Base-by-base conservation (phyloP, 352 stramenopile species). In the Phytophthora hybrid region DNA sequence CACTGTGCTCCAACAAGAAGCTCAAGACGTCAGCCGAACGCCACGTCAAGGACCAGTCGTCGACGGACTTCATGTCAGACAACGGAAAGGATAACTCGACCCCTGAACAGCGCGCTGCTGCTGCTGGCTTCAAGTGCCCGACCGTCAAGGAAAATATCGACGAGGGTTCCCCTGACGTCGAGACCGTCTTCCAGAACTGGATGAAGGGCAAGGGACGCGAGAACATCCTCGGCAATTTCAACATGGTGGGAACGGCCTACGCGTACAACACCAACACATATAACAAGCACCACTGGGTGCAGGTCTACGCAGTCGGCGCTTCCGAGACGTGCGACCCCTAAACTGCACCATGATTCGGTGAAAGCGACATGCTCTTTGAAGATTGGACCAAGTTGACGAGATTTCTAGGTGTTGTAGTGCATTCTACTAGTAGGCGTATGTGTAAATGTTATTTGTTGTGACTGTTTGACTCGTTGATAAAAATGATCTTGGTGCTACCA, bases 231-330 rank as follows among this genome's bases (percentile, higher is more conserved):
- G 59, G 67, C 41, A 66, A 78, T 1, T 77, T 74, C 60, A 81
- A 46, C 14, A 79, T 80, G 69, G 71, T 76, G 6, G 78, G 76
- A 26, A 56, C 70, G 16, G 78, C 68, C 0, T 84, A 82, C 23
- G 55, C 65, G 2, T 72, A 66, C 57, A 78, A 80, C 26, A 23
- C 51, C 1, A 19, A 73, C 5, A 74, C 51, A 5, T 72, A 53
- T 34, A 81, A 77, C 73, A 66, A 74, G 21, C 66, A 81, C 62
- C 89, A 81, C 63, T 89, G 83, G 80, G 87, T 80, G 29, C 76
- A 88, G 54, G 65, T 86, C 58, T 89, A 81, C 56, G 80, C 63
- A 37, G 63, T 59, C 1, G 66, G 82, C 26, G 52, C 5, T 39
- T 69, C 26, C 7, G 80, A 89, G 46, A 37, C 34, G 18, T 81